Evolutionary conservation across 2,329 filamentous ascomycete genomes (phyloP).

Genomic region (Phoma sp.): DNA sequence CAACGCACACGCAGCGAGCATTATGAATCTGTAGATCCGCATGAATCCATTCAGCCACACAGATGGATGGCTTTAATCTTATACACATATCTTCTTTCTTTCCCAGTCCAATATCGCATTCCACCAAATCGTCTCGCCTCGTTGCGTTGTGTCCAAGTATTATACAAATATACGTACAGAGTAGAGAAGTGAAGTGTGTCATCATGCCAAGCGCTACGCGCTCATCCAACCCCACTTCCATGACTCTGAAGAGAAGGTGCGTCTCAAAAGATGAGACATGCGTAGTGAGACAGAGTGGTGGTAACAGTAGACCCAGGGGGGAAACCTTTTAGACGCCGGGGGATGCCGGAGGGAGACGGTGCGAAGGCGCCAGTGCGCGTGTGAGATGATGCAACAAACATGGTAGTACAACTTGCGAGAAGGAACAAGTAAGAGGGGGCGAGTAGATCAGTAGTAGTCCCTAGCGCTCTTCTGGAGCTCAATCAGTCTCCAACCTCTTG

Average conservation of each 20-base stretch:
- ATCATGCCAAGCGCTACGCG: conserved; percentile 25
- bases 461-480: conserved; percentile 98
- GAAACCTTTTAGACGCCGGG: conserved; percentile 40
- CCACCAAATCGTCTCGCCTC: neutral
- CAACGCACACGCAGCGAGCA: neutral
- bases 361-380: conserved; percentile 15
- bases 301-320: conserved; percentile 17
- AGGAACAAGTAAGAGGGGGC: neutral
- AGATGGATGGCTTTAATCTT: neutral
- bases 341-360: conserved; percentile 32
- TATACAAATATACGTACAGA: conserved; percentile 36
- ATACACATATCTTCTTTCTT: conserved; percentile 1
- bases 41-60: neutral
- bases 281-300: conserved; percentile 18
- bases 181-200: conserved; percentile 30
- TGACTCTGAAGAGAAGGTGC: conserved; percentile 8
- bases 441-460: conserved; percentile 73
- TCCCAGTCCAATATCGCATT: neutral
- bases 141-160: conserved; percentile 1
- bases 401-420: conserved; percentile 25
- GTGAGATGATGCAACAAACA: conserved; percentile 22
- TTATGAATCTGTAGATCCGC: no score
- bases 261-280: conserved; percentile 18
- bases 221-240: conserved; percentile 20
- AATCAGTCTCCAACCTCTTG: conserved; percentile 94